Conservation (phyloP, 768 basidiomycete species). For the Gymnopilus dilepis region DNA sequence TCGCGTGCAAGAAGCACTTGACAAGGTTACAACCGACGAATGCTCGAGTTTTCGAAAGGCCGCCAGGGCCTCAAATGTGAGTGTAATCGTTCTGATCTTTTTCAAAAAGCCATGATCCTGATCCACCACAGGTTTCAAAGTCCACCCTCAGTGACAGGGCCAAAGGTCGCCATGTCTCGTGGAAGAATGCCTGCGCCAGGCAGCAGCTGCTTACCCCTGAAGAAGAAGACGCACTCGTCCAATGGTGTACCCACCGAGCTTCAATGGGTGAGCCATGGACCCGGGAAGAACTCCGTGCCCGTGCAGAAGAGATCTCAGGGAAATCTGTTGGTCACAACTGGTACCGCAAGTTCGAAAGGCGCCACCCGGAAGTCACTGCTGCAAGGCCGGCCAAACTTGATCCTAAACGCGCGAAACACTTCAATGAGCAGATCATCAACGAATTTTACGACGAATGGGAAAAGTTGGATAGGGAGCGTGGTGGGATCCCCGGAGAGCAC, state of each 20-base stretch:
- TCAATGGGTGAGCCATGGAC: background rate
- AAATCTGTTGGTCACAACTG: slow-evolving; percentile 18
- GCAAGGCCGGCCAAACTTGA: slow-evolving; percentile 28
- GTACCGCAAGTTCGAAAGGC: background rate
- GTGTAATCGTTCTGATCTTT: too few relatives aligned
- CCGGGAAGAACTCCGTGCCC: background rate
- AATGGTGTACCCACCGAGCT: background rate
- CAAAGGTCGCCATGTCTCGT: too few relatives aligned
- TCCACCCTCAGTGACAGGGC: too few relatives aligned
- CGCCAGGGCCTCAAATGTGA: too few relatives aligned
- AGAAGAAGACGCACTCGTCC: background rate
- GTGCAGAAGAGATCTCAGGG: slow-evolving; percentile 20
- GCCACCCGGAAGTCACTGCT: slow-evolving; percentile 25
- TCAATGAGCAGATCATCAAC: slow-evolving; percentile 26
- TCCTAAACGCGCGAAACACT: slow-evolving; percentile 30
- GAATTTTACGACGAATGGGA: slow-evolving; percentile 30
- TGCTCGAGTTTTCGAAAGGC: too few relatives aligned
- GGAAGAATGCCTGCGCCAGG: too few relatives aligned
- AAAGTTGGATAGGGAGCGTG: too few relatives aligned
- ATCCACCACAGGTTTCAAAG: too few relatives aligned
- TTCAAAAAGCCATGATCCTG: too few relatives aligned
- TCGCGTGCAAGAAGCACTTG: too few relatives aligned
- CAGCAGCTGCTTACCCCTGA: background rate
- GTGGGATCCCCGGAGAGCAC: slow-evolving; percentile 36
- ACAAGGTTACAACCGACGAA: too few relatives aligned